Percentiles rank a stretch among this genome's conserved stretches.
phyloP scores from a whole-genome alignment of 257 asterid genomes.

The Thymus mandschuricus region DNA sequence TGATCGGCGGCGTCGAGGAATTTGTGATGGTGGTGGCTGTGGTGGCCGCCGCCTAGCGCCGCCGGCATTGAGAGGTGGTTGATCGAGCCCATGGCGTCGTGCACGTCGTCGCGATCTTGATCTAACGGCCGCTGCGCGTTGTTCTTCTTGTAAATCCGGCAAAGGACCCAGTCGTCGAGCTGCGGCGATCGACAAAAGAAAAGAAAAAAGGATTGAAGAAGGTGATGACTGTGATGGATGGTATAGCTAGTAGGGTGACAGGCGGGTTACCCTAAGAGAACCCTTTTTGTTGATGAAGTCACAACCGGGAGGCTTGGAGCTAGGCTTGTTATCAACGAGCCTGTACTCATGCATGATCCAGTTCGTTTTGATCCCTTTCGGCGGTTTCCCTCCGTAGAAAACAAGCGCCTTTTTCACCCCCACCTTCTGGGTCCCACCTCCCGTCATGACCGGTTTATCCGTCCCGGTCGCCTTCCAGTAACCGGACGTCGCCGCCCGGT shows the following conservation, averaged over 20 bases:
- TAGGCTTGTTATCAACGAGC: slow-evolving; percentile 49
- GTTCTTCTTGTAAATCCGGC: slow-evolving; percentile 79
- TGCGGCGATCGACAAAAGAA: slow-evolving; percentile 16
- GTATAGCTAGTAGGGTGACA: not conserved
- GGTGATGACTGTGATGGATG: not conserved
- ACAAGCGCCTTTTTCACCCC: slow-evolving; percentile 64
- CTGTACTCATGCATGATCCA: slow-evolving; percentile 77
- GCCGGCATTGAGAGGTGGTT: slow-evolving; percentile 32
- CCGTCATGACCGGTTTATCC: slow-evolving; percentile 58
- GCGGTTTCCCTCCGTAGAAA: slow-evolving; percentile 66
- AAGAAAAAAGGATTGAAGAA: no score
- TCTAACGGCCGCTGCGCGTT: slow-evolving; percentile 63
- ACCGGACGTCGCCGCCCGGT: slow-evolving; percentile 62
- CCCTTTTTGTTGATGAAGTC: slow-evolving; percentile 55
- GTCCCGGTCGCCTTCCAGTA: slow-evolving; percentile 74
- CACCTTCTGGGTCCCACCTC: slow-evolving; percentile 59
- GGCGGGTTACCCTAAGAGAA: slow-evolving; percentile 60
- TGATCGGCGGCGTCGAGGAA: slow-evolving; percentile 38
- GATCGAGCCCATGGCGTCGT: slow-evolving; percentile 47
- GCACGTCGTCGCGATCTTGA: slow-evolving; percentile 58
- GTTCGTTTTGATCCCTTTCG: slow-evolving; percentile 56
- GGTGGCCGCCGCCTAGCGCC: slow-evolving; percentile 27
- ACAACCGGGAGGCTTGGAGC: slow-evolving; percentile 48
- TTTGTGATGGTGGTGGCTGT: slow-evolving; percentile 32
- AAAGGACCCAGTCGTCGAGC: slow-evolving; percentile 88